phyloP scores from a whole-genome alignment of 257 asterid genomes.

The Jaltomata sinuosa region DNA sequence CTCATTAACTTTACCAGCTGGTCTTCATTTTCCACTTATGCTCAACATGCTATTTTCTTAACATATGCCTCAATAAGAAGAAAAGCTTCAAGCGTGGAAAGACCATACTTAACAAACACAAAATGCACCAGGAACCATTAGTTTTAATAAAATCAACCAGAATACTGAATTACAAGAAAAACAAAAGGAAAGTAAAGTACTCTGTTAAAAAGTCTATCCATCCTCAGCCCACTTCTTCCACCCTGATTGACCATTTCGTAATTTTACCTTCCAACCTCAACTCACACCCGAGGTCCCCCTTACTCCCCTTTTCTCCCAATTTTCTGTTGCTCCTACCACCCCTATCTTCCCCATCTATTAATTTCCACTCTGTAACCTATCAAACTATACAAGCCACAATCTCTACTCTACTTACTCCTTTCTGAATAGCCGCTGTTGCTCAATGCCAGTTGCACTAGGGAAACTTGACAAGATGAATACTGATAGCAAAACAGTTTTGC shows the following conservation, averaged over 20 bases:
- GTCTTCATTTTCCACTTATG: neutral
- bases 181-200: neutral
- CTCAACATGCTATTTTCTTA: neutral
- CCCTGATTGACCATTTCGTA: neutral
- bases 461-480: neutral
- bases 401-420: neutral
- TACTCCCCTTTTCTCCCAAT: neutral
- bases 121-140: neutral
- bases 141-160: neutral
- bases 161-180: neutral
- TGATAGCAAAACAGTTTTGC: neutral
- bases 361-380: neutral
- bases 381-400: neutral
- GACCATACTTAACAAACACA: neutral
- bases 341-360: neutral
- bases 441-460: neutral
- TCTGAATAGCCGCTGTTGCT: neutral
- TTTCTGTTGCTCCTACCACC: neutral
- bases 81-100: neutral
- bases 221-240: neutral
- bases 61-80: neutral
- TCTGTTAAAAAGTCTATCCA: neutral
- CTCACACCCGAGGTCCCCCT: neutral
- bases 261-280: neutral
- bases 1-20: neutral